phyloP scores from a whole-genome alignment of 495 filamentous ascomycete species.

The Clohesyomyces aquaticus region DNA sequence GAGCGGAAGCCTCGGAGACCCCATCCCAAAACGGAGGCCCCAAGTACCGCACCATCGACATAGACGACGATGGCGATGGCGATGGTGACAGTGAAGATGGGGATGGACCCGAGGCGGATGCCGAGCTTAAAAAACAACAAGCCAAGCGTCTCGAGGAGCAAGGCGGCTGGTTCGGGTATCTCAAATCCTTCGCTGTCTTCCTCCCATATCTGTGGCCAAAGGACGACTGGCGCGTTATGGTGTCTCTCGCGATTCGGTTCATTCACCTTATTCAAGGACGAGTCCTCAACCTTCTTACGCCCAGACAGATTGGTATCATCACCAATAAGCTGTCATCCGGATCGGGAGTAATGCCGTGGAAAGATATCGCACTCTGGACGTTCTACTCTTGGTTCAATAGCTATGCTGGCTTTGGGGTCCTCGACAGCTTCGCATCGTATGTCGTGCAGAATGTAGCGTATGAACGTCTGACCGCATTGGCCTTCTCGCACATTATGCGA shows the following conservation, averaged over 20 bases:
- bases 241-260: conserved; percentile 34
- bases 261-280: conserved; percentile 38
- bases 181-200: conserved; percentile 46
- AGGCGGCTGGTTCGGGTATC: conserved; percentile 46
- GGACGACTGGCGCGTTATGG: conserved; percentile 40
- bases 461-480: conserved; percentile 61
- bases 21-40: not conserved
- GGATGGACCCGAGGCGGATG: conserved; percentile 26
- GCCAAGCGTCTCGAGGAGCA: conserved; percentile 44
- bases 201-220: conserved; percentile 47
- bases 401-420: conserved; percentile 22
- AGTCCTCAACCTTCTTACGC: conserved; percentile 44
- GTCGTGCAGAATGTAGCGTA: conserved; percentile 63
- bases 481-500: conserved; percentile 76
- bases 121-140: conserved; percentile 42
- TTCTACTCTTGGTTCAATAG: conserved; percentile 36
- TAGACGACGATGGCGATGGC: conserved; percentile 2
- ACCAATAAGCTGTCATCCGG: conserved; percentile 39
- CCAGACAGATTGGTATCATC: conserved; percentile 47
- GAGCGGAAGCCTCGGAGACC: not conserved
- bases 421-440: conserved; percentile 28
- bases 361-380: conserved; percentile 45
- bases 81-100: conserved; percentile 8
- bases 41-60: conserved; percentile 18
- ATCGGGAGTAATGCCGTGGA: conserved; percentile 38